Conservation (phyloP, 1,139 yeast genomes). For the Zygosaccharomyces sapae region DNA sequence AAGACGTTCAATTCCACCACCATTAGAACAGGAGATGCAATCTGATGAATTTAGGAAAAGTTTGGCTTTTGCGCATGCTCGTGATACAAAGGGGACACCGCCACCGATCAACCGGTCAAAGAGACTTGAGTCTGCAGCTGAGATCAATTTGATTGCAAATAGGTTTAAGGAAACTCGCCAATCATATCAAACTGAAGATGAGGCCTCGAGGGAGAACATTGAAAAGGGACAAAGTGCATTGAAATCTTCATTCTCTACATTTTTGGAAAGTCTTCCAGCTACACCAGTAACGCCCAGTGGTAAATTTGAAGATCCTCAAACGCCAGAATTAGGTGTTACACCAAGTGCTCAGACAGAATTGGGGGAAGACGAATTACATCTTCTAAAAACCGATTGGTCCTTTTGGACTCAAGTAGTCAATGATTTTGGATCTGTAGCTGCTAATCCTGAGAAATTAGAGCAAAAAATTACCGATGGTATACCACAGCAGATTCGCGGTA, state of each 20-base stretch:
- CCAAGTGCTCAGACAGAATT: constrained; percentile 20
- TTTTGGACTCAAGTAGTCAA: constrained; percentile 85
- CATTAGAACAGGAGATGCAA: constrained; percentile 34
- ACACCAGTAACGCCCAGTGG: constrained; percentile 8
- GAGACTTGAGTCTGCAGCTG: constrained; percentile 31
- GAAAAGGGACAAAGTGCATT: constrained; percentile 57
- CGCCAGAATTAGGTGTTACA: constrained; percentile 30
- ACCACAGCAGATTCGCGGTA: constrained; percentile 80
- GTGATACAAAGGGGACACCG: constrained; percentile 16
- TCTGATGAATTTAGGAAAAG: constrained; percentile 27
- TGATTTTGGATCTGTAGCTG: constrained; percentile 63
- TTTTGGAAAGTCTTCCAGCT: constrained; percentile 18
- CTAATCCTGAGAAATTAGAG: constrained; percentile 56
- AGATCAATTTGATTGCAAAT: constrained; percentile 42
- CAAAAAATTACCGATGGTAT: constrained; percentile 67
- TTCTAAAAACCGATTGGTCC: constrained; percentile 67
- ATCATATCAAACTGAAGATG: constrained; percentile 36
- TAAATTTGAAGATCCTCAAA: constrained; percentile 11
- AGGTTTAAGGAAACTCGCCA: constrained; percentile 40
- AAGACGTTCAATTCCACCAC: constrained; percentile 34
- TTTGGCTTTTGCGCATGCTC: constrained; percentile 15
- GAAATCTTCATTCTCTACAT: constrained; percentile 53
- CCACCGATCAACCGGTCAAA: constrained; percentile 15
- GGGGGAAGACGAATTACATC: constrained; percentile 28
- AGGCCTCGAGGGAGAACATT: constrained; percentile 45